Evolutionary conservation across 176 grass and related monocot species (phyloP), one percentile per base, ranked within the genome.

Genomic region (Melocanna baccifera): DNA sequence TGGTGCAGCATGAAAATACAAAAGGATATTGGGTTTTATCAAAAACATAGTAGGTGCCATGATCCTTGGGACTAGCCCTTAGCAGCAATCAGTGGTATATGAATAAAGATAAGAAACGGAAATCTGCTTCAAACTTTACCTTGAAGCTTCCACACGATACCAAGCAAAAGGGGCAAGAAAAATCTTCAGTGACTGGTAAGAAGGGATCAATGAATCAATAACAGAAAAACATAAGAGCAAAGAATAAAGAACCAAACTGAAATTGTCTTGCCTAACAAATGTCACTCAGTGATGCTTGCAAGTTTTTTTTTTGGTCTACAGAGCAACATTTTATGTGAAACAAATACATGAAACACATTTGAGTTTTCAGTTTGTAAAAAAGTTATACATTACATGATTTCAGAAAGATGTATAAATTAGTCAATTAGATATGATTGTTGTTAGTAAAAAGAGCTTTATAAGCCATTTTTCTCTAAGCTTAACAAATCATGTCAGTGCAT

Each of bases 181-280:
- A 99, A 84, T 99, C 96, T 89, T 99, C 96, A 52, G 96, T 99
- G 52, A 96, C 96, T 99, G 96, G 64, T 80, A 82, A 88, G 64
- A 84, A 86, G 32, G 20, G 22, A 84, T 64, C 11, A 76, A 84
- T 39, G 41, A 34, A 72, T 66, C 50, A 83, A 89, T 75, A 87
- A 73, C 22, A 65, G 7, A 9, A 56, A 86, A 71, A 46, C 25
- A 29, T 22, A 74, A 40, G 40, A 56, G 11, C 50, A 87, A 86
- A 4, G 11, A 62, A 75, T 39, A 39, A n/a, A n/a, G n/a, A n/a
- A n/a, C n/a, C n/a, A n/a, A n/a, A n/a, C n/a, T n/a, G n/a, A n/a
- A n/a, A n/a, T n/a, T n/a, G n/a, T n/a, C n/a, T n/a, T n/a, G n/a
- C n/a, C n/a, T n/a, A n/a, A n/a, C n/a, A n/a, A n/a, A n/a, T n/a